Evolutionary conservation across 2,329 filamentous ascomycete genomes (phyloP).

Genomic region (Fusarium heterosporum): DNA sequence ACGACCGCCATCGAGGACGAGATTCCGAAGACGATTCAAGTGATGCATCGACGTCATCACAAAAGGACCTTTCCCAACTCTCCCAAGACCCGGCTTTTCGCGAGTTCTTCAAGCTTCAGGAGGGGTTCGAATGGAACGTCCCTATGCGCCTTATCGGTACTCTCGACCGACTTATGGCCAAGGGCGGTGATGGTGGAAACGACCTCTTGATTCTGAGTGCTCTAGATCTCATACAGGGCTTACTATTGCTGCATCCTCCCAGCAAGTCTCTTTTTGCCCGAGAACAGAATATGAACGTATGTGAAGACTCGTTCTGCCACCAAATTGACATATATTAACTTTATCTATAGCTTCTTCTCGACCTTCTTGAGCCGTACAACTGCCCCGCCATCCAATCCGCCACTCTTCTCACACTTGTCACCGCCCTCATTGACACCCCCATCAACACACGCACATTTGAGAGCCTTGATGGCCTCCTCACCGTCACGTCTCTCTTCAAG

Average conservation of each 20-base stretch:
- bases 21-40: slow-evolving; percentile 51
- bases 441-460: slow-evolving; percentile 93
- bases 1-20: slow-evolving; percentile 35
- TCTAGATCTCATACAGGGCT: slow-evolving; percentile 88
- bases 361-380: slow-evolving; percentile 92
- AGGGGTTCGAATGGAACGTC: slow-evolving; percentile 98
- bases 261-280: slow-evolving; percentile 88
- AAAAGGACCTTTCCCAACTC: slow-evolving; percentile 76
- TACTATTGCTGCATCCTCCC: slow-evolving; percentile 88
- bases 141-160: slow-evolving; percentile 86
- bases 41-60: slow-evolving; percentile 57
- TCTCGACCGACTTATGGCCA: slow-evolving; percentile 86
- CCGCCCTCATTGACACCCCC: slow-evolving; percentile 86
- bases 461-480: slow-evolving; percentile 88
- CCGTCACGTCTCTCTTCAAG: slow-evolving; percentile 93
- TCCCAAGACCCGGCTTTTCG: slow-evolving; percentile 87
- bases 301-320: slow-evolving; percentile 44
- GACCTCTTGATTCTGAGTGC: slow-evolving; percentile 90
- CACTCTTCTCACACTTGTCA: slow-evolving; percentile 89
- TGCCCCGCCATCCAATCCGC: slow-evolving; percentile 92
- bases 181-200: slow-evolving; percentile 83
- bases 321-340: slow-evolving; percentile 23
- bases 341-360: slow-evolving; percentile 77
- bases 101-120: slow-evolving; percentile 96
- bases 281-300: slow-evolving; percentile 93